Conservation (phyloP, 2,329 filamentous ascomycete species). For the Podosphaera xanthii region DNA sequence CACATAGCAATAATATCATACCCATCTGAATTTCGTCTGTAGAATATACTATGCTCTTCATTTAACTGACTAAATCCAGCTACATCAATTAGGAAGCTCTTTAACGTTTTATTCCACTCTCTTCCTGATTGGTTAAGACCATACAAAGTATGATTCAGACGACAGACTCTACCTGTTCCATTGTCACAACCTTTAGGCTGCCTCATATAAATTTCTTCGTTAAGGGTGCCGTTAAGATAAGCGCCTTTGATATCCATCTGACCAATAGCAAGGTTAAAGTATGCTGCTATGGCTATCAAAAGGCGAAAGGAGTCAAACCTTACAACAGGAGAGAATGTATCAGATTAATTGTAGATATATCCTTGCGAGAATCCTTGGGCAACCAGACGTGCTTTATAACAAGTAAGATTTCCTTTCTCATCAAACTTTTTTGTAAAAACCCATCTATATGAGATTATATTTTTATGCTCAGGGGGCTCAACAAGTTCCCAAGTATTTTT, state of each 20-base stretch:
- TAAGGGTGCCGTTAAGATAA: neutral
- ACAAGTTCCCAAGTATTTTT: neutral
- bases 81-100: neutral
- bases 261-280: neutral
- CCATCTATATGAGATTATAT: neutral
- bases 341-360: neutral
- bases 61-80: neutral
- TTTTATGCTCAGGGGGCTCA: neutral
- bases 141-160: neutral
- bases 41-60: neutral
- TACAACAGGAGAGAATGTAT: neutral
- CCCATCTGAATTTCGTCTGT: neutral
- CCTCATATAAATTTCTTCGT: neutral
- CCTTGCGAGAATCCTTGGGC: conserved; percentile 7
- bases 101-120: neutral
- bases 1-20: neutral
- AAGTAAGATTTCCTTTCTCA: conserved; percentile 8
- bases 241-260: neutral
- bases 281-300: neutral
- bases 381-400: conserved; percentile 9
- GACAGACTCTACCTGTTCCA: neutral
- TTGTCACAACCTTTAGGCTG: neutral
- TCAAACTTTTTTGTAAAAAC: conserved; percentile 12
- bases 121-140: neutral
- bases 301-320: neutral